A percentile compares a stretch with the other conserved stretches of the same genome.
These are phyloP conservation scores for Pyrenophora graminea DNA, from an alignment of 2,329 filamentous ascomycete species.

Conservation along the genomic window DNA sequence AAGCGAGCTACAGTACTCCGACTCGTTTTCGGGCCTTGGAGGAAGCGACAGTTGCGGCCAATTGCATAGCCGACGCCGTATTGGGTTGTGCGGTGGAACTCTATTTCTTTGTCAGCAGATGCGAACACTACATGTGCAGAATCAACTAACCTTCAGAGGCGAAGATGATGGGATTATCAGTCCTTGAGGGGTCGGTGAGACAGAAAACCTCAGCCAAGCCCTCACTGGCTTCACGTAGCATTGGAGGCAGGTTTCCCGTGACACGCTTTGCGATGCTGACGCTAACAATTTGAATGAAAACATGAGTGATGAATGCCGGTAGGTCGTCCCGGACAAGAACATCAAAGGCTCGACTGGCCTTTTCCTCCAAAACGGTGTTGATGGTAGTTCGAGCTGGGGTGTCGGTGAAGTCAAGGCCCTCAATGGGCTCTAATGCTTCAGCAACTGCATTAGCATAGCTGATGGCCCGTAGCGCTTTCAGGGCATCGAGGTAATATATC, in stretches of 20 bases:
- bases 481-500: slow-evolving; percentile 71
- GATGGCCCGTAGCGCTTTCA: slow-evolving; percentile 73
- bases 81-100: slow-evolving; percentile 74
- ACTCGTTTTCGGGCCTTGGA: slow-evolving; percentile 75
- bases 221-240: slow-evolving; percentile 71
- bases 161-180: slow-evolving; percentile 77
- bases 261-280: slow-evolving; percentile 69
- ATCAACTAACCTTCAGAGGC: slow-evolving; percentile 67
- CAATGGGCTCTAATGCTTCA: slow-evolving; percentile 61
- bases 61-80: slow-evolving; percentile 75
- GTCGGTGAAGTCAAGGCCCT: slow-evolving; percentile 60
- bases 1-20: slow-evolving; percentile 65
- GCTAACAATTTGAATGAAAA: slow-evolving; percentile 71
- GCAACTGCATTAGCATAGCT: slow-evolving; percentile 72
- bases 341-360: slow-evolving; percentile 68
- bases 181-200: slow-evolving; percentile 71
- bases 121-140: background rate
- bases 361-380: slow-evolving; percentile 64
- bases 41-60: slow-evolving; percentile 76
- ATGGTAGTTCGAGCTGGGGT: slow-evolving; percentile 56
- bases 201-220: slow-evolving; percentile 78
- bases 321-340: slow-evolving; percentile 68
- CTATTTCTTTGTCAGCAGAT: slow-evolving; percentile 47
- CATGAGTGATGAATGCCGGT: slow-evolving; percentile 71
- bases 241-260: slow-evolving; percentile 66